Evolutionary conservation across 495 filamentous ascomycete genomes (phyloP), one percentile per base, ranked within the genome.

Genomic region (Annulohypoxylon stygium): DNA sequence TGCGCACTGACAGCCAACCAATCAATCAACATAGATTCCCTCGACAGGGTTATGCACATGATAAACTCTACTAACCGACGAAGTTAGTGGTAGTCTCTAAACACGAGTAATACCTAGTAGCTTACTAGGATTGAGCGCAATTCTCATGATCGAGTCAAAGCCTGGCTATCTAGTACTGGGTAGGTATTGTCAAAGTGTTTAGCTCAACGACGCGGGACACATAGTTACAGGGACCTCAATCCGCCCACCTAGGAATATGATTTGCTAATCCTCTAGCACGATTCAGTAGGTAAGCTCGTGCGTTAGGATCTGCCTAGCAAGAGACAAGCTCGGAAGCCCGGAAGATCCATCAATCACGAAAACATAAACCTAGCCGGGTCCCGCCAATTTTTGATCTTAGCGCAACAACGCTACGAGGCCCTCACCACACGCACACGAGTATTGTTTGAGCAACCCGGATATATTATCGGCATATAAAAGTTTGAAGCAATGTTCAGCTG

Each of bases 321-420:
- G 30, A 36, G 58, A 18, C 8, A 60, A 41, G 64, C 20, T 66
- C 69, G 69, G 69, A 75, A 66, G 61, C 41, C 57, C 73, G 73
- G 73, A 69, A 63, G 65, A 66, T 50, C 73, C 57, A 61, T 75
- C 54, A 57, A 66, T 61, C 23, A 62, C 41, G 50, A 57, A 57
- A 66, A 65, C 23, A 62, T 41, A 48, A 57, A 66, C 69, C 48
- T 65, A 62, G 69, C 54, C 53, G 60, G 54, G 53, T 48, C 58
- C 51, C 60, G 54, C 41, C 26, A 61, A 59, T 30, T 30, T 72
- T 59, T 62, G 53, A 55, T 65, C 33, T 55, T 69, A 60, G 69
- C 48, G 63, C 30, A 39, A 25, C 60, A 26, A 66, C 33, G 37
- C 20, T 57, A 6, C 3, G 30, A 30, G 30, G 30, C 30, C 33